A percentile compares a stretch with the other conserved stretches of the same genome.
Evolutionary conservation across 2,329 filamentous ascomycete species (phyloP).

Genomic region (Blastomyces gilchristii): DNA sequence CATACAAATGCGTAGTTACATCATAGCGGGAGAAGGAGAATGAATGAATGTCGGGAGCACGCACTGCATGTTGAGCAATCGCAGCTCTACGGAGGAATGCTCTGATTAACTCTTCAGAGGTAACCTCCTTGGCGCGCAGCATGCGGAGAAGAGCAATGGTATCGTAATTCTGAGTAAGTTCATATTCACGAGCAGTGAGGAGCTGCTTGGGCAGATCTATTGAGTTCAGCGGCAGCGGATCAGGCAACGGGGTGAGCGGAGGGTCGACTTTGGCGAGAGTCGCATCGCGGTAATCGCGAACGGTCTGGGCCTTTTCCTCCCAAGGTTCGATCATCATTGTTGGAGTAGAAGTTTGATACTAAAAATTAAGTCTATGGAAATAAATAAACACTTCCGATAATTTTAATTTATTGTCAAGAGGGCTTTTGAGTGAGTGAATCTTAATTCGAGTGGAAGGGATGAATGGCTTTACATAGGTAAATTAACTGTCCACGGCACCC

Average conservation of each 20-base stretch:
- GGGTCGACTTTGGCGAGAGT: conserved; percentile 20
- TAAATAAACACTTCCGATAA: background rate
- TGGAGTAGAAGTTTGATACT: background rate
- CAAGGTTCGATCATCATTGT: conserved; percentile 12
- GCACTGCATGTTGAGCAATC: conserved; percentile 42
- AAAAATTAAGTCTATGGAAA: no score
- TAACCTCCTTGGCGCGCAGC: conserved; percentile 38
- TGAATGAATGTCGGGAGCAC: conserved; percentile 17
- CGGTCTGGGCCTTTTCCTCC: conserved; percentile 16
- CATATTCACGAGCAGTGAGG: conserved; percentile 39
- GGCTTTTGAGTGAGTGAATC: no score
- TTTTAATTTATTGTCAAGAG: background rate
- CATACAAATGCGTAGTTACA: no score
- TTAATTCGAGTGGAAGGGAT: no score
- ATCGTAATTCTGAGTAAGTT: conserved; percentile 40
- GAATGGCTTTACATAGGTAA: no score
- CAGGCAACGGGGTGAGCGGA: conserved; percentile 12
- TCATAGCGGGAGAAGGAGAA: conserved; percentile 9
- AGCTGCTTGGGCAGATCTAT: conserved; percentile 34
- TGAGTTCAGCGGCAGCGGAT: conserved; percentile 17
- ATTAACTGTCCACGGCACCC: background rate
- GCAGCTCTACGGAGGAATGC: conserved; percentile 48
- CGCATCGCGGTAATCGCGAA: conserved; percentile 20
- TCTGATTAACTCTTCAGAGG: conserved; percentile 37
- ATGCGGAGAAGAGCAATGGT: conserved; percentile 35